Conservation (phyloP, 305 asterid genomes). For the Lippia alba region DNA sequence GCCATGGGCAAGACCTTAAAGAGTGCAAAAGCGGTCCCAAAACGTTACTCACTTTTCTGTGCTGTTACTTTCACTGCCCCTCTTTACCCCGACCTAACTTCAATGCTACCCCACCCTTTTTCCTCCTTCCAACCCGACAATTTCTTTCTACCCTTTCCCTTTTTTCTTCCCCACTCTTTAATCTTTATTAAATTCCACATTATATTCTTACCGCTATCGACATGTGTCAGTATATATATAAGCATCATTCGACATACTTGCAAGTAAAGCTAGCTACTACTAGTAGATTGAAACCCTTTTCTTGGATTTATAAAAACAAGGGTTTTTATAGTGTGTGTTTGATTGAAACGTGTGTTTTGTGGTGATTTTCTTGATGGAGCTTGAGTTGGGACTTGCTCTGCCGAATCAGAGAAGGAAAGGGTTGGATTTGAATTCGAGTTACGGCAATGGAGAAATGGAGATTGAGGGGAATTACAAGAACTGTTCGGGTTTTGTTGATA, state of each 20-base stretch:
- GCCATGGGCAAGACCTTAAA: too few species aligned
- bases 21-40: slow-evolving; percentile 32
- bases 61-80: slow-evolving; percentile 55
- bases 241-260: slow-evolving; percentile 26
- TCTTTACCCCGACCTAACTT: slow-evolving; percentile 71
- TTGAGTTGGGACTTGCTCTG: slow-evolving; percentile 65
- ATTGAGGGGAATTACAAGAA: neutral
- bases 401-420: slow-evolving; percentile 39
- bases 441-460: neutral
- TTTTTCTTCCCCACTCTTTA: too few species aligned
- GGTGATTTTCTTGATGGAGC: slow-evolving; percentile 48
- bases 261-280: slow-evolving; percentile 27
- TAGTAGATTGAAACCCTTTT: neutral
- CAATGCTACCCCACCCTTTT: slow-evolving; percentile 55
- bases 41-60: slow-evolving; percentile 27
- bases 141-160: slow-evolving; percentile 16
- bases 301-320: neutral
- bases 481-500: too few species aligned
- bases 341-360: neutral
- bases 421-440: slow-evolving; percentile 32
- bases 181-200: neutral
- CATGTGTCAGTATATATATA: neutral
- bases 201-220: neutral
- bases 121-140: slow-evolving; percentile 49
- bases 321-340: too few species aligned